A percentile compares a stretch with the other conserved stretches of the same genome.
phyloP scores from a whole-genome alignment of 2,329 filamentous ascomycete genomes.

The Trichophaea hybrida region DNA sequence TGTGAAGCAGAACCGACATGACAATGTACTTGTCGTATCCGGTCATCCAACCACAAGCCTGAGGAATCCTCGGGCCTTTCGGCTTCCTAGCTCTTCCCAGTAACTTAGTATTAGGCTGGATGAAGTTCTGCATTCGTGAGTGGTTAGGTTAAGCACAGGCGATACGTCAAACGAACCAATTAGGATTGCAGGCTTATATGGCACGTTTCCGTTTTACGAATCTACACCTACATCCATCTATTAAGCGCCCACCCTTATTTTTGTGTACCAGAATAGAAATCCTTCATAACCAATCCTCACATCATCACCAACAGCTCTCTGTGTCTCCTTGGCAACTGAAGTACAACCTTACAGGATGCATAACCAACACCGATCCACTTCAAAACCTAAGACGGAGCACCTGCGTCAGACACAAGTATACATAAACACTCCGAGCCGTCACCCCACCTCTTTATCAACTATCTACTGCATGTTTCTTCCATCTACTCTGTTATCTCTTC shows the following conservation, averaged over 20 bases:
- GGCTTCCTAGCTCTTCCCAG: no score
- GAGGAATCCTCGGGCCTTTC: no score
- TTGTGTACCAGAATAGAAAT: background rate
- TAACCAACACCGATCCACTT: background rate
- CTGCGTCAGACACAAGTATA: background rate
- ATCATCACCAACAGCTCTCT: background rate
- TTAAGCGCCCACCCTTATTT: background rate
- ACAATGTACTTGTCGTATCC: no score
- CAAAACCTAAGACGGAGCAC: background rate
- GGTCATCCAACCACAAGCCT: no score
- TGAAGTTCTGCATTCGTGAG: background rate
- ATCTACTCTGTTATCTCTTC: no score
- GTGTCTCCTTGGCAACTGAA: background rate
- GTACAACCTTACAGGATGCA: background rate
- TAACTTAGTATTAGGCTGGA: no score
- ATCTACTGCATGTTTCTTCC: no score
- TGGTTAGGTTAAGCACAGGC: background rate
- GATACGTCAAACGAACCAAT: background rate
- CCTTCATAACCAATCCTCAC: background rate
- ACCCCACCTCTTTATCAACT: no score
- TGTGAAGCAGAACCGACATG: no score
- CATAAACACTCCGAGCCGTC: no score
- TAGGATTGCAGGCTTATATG: background rate
- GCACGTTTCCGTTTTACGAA: background rate
- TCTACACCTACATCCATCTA: background rate